Conservation (phyloP, 805 yeast species). For the Teunomyces cretensis region DNA sequence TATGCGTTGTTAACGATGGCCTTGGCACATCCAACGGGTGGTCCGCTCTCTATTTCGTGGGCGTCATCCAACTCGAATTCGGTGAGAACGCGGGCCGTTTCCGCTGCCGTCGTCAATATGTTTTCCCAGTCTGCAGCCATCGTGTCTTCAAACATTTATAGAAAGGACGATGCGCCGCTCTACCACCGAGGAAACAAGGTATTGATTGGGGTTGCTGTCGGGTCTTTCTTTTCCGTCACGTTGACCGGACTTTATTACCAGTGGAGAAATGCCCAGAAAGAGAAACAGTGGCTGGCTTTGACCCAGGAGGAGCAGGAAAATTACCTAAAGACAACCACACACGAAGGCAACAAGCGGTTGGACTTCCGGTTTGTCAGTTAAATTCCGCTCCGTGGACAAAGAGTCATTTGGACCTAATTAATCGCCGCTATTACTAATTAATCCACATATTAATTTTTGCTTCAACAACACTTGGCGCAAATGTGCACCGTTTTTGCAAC, state of each 20-base stretch:
- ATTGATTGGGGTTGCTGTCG: constrained; percentile 37
- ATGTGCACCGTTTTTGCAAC: too few species aligned
- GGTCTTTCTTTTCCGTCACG: constrained; percentile 26
- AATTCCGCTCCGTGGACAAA: too few species aligned
- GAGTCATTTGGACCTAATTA: too few species aligned
- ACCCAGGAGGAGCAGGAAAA: constrained; percentile 48
- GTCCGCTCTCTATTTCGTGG: constrained; percentile 59
- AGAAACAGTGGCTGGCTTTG: constrained; percentile 50
- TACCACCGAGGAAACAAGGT: constrained; percentile 57
- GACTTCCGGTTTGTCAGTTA: constrained; percentile 37
- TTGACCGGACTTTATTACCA: constrained; percentile 38
- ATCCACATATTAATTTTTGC: too few species aligned
- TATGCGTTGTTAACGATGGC: constrained; percentile 36
- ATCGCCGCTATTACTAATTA: too few species aligned
- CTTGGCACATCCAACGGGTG: constrained; percentile 48
- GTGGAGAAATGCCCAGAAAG: constrained; percentile 44
- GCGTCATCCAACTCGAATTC: constrained; percentile 62
- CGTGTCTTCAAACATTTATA: constrained; percentile 55
- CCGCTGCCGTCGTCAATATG: constrained; percentile 66
- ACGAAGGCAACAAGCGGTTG: constrained; percentile 58
- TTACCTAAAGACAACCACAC: constrained; percentile 47
- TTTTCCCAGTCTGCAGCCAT: constrained; percentile 60
- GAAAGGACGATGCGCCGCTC: constrained; percentile 55
- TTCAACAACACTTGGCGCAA: too few species aligned
- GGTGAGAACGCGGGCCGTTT: constrained; percentile 62